These are phyloP conservation scores for Arabidopsis lyrata DNA, from an alignment of 441 rosid species.

Conservation along the genomic window DNA sequence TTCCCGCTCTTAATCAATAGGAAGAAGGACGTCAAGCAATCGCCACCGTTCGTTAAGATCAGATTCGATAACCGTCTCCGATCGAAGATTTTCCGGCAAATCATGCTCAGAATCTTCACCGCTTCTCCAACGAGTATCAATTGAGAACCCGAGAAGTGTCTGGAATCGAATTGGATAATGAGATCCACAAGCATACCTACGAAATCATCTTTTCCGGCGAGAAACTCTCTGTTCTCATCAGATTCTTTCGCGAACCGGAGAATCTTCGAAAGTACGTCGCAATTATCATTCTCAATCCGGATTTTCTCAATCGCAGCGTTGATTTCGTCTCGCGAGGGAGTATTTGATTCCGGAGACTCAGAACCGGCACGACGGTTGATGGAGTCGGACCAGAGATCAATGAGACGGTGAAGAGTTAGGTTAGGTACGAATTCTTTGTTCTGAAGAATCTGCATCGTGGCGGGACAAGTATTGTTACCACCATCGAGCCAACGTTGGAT, in stretches of 20 bases:
- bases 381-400: constrained; percentile 11
- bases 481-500: constrained; percentile 24
- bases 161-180: not conserved
- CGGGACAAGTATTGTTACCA: constrained; percentile 28
- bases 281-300: not conserved
- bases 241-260: not conserved
- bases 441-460: constrained; percentile 9
- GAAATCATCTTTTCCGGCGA: not conserved
- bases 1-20: not conserved
- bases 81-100: not conserved
- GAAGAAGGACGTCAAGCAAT: not conserved
- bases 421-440: constrained; percentile 10
- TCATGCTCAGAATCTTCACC: constrained; percentile 13
- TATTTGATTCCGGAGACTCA: not conserved
- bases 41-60: constrained; percentile 5
- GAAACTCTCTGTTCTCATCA: constrained; percentile 16
- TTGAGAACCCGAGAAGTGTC: not conserved
- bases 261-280: not conserved
- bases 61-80: constrained; percentile 1
- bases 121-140: not conserved
- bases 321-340: not conserved
- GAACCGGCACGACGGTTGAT: not conserved
- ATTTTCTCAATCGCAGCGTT: not conserved
- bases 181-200: not conserved
- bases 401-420: constrained; percentile 15